A percentile compares a stretch with the other conserved stretches of the same genome.
Evolutionary conservation across 2,329 filamentous ascomycete species (phyloP).

Genomic region (Scytalidium lignicola): DNA sequence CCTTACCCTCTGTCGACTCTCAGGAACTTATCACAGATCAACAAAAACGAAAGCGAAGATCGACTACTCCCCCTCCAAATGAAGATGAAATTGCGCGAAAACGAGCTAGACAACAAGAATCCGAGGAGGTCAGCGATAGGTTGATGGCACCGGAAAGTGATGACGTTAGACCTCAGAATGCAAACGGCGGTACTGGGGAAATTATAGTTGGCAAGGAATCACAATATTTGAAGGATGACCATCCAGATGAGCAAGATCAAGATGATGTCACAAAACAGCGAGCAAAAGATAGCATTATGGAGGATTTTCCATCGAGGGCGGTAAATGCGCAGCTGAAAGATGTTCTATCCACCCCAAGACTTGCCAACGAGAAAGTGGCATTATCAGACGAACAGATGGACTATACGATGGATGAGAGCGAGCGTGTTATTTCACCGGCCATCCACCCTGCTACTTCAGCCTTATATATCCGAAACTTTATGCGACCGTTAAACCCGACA

Average conservation of each 20-base stretch:
- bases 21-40: slow-evolving; percentile 41
- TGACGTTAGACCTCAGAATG: neutral
- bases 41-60: slow-evolving; percentile 64
- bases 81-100: slow-evolving; percentile 50
- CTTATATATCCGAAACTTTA: slow-evolving; percentile 85
- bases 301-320: neutral
- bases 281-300: neutral
- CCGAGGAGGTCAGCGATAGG: neutral
- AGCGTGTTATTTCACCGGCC: slow-evolving; percentile 44
- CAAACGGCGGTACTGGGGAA: neutral
- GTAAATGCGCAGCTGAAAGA: neutral
- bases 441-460: slow-evolving; percentile 69
- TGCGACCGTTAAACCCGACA: slow-evolving; percentile 72
- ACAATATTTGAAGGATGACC: neutral
- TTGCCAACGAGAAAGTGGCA: neutral
- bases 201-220: neutral
- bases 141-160: neutral
- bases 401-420: slow-evolving; percentile 15
- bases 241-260: neutral
- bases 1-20: slow-evolving; percentile 22
- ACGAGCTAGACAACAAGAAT: slow-evolving; percentile 40
- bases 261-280: neutral
- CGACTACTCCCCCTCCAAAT: slow-evolving; percentile 53
- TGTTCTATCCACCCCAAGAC: neutral
- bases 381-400: slow-evolving; percentile 3